Percentiles rank a stretch among this genome's conserved stretches.
Conservation (phyloP, 2,329 filamentous ascomycete genomes). For the Colletotrichum scovillei region DNA sequence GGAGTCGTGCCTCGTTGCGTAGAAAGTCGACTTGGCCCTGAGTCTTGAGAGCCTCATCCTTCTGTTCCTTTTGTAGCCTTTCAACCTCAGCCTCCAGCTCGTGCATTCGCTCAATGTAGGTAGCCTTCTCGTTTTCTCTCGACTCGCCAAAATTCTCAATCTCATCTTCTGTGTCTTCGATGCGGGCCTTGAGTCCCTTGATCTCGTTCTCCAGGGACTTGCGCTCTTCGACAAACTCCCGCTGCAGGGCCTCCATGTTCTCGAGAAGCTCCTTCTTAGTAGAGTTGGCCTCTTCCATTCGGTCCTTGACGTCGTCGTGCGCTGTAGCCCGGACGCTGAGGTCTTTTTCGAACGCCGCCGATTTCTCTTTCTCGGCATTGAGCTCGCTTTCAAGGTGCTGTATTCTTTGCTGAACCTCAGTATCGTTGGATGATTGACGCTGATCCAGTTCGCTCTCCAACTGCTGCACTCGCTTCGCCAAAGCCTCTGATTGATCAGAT, state of each 20-base stretch:
- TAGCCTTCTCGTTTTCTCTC: constrained; percentile 82
- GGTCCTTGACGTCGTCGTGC: constrained; percentile 72
- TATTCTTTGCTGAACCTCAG: constrained; percentile 60
- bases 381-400: constrained; percentile 69
- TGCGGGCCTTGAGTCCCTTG: constrained; percentile 76
- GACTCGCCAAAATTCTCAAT: constrained; percentile 87
- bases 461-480: constrained; percentile 62
- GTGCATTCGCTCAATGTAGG: constrained; percentile 75
- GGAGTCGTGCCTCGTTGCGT: constrained; percentile 68
- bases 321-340: constrained; percentile 67
- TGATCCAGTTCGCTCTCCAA: constrained; percentile 68
- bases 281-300: constrained; percentile 86
- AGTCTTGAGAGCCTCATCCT: constrained; percentile 67
- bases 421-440: constrained; percentile 57
- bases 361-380: constrained; percentile 75
- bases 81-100: constrained; percentile 79
- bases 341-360: constrained; percentile 76
- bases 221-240: constrained; percentile 87
- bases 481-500: constrained; percentile 58
- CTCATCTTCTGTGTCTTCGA: constrained; percentile 93
- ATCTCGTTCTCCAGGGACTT: constrained; percentile 86
- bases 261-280: constrained; percentile 94
- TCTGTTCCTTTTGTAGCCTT: constrained; percentile 66
- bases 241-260: constrained; percentile 92
- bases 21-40: constrained; percentile 73